Evolutionary conservation across 306 rosid genomes (phyloP).

Genomic region (cucumber (Cucumis sativus)): Cucumber_9930_V3 NC_026659.2:15303001-15303500

Average conservation of each 20-base stretch:
- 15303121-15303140: constrained; percentile 74
- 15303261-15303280: too few relatives aligned
- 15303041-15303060: constrained; percentile 96
- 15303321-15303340: too few relatives aligned
- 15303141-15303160: background rate
- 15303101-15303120: constrained; percentile 73
- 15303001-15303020: background rate
- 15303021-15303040: constrained; percentile 23
- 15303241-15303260: too few relatives aligned
- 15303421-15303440: background rate
- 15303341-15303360: too few relatives aligned
- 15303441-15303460: constrained; percentile 84
- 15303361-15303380: too few relatives aligned
- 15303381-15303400: background rate
- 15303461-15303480: constrained; percentile 84
- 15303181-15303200: too few relatives aligned
- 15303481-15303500: constrained; percentile 61
- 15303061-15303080: constrained; percentile 69
- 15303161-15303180: too few relatives aligned
- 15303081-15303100: constrained; percentile 53
- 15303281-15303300: too few relatives aligned
- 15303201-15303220: too few relatives aligned
- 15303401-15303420: background rate
- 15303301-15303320: too few relatives aligned
- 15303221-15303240: too few relatives aligned